These are phyloP conservation scores for Metarhizium guizhouense DNA, from an alignment of 2,329 filamentous ascomycete genomes.

Conservation along the genomic window DNA sequence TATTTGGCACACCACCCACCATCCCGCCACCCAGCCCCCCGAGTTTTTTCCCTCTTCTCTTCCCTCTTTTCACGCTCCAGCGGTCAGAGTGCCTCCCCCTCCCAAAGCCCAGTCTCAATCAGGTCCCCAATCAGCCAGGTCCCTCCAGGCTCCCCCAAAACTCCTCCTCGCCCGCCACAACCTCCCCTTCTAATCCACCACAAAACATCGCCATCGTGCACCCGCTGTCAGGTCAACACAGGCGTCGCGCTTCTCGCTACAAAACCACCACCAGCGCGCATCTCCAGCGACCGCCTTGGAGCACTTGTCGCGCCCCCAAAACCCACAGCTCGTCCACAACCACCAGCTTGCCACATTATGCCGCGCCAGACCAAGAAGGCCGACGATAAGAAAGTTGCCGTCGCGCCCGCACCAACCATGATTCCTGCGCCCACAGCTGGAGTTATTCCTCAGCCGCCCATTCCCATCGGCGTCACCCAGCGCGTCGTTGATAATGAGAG, in stretches of 20 bases:
- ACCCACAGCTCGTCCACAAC: background rate
- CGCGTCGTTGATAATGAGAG: slow-evolving; percentile 58
- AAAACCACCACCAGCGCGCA: slow-evolving; percentile 11
- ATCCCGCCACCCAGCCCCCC: slow-evolving; percentile 17
- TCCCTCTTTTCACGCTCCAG: slow-evolving; percentile 1
- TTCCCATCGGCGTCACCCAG: slow-evolving; percentile 15
- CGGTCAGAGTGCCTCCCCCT: background rate
- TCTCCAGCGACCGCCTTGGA: slow-evolving; percentile 2
- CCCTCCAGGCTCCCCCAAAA: slow-evolving; percentile 3
- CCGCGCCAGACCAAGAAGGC: slow-evolving; percentile 37
- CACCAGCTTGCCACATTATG: slow-evolving; percentile 22
- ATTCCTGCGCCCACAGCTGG: slow-evolving; percentile 8
- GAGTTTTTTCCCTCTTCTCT: slow-evolving; percentile 14
- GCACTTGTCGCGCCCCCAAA: slow-evolving; percentile 4
- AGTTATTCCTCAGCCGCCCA: slow-evolving; percentile 7
- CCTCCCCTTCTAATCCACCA: slow-evolving; percentile 3
- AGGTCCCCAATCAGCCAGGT: slow-evolving; percentile 1
- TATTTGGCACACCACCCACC: slow-evolving; percentile 27
- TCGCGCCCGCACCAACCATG: slow-evolving; percentile 20
- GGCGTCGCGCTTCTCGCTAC: slow-evolving; percentile 3
- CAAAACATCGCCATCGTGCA: slow-evolving; percentile 7
- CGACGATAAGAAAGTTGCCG: slow-evolving; percentile 27
- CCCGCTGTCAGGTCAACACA: slow-evolving; percentile 4
- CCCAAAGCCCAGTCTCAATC: background rate
- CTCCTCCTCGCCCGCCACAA: slow-evolving; percentile 1